Base-by-base conservation (phyloP, 306 rosid genomes). In the Citrullus amarus region DNA sequence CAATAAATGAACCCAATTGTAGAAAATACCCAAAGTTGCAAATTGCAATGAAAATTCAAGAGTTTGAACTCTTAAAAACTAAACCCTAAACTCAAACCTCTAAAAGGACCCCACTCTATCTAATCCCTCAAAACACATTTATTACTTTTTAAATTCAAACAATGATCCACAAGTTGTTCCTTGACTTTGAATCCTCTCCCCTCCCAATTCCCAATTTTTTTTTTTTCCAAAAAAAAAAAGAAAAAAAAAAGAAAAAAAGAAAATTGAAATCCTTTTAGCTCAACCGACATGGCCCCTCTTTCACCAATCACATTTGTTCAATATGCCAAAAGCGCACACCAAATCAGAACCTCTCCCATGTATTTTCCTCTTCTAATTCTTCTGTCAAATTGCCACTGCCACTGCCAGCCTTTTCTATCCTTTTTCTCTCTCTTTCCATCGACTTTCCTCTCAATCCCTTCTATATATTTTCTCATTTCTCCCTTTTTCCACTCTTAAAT, bases 301-400 rank as follows among this genome's bases (percentile, higher is more conserved):
- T 2, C 76, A 70, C 76, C 76, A 70, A 70, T 72, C 59, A 72
- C 8, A 72, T 28, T 50, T 51, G 25, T 50, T 38, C 16, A 50
- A 72, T 15, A 72, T 14, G 58, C 41, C 77, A 72, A 72, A 72
- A 14, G 22, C 6, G 77, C 77, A 72, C 78, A 74, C 78, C 78
- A 74, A 74, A 74, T 53, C 78, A 74, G 78, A 74, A 74, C 62
- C 12, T 30, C 58, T 53, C 32, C 22, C 77, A 6, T 54, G 43
- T 32, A 51, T 53, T 72, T 72, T 50, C 77, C 56, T 32, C 36
- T 32, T 32, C 36, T 50, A 4, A 9, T 66, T 66, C 22, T 38
- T 66, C 48, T 66, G 6, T 36, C 53, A 68, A 67, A 20, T 70
- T 46, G 39, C 22, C 15, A 16, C 15, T 63, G 46, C 77, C 60